A percentile compares a stretch with the other conserved stretches of the same genome.
These are phyloP conservation scores for Suzukiozyma palmioleophila DNA, from an alignment of 1,139 yeast genomes.

Conservation along the genomic window DNA sequence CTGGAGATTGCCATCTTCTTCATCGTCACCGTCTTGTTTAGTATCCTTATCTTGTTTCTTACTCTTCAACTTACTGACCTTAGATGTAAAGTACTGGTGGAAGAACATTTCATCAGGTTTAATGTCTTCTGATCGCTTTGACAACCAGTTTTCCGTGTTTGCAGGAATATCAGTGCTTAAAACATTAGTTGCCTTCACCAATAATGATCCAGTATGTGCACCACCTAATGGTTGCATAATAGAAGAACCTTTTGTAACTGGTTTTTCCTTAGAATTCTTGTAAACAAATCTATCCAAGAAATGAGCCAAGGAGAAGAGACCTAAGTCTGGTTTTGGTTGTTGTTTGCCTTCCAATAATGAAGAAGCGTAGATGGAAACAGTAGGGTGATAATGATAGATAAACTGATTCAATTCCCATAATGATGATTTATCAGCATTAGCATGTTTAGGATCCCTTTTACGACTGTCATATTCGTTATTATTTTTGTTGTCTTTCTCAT, in stretches of 20 bases:
- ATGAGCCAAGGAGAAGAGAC: constrained; percentile 80
- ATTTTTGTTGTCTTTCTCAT: constrained; percentile 9
- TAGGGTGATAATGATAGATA: constrained; percentile 84
- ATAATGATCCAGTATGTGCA: constrained; percentile 68
- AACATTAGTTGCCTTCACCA: constrained; percentile 64
- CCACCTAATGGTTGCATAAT: constrained; percentile 99
- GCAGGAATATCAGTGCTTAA: constrained; percentile 53
- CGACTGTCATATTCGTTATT: constrained; percentile 65
- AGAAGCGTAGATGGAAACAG: constrained; percentile 76
- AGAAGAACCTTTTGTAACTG: constrained; percentile 70
- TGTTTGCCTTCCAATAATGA: constrained; percentile 46
- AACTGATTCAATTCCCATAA: constrained; percentile 84
- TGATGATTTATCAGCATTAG: constrained; percentile 75
- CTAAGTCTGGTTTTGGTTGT: constrained; percentile 74
- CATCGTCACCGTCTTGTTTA: constrained; percentile 22
- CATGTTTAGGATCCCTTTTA: constrained; percentile 86
- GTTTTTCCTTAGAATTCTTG: constrained; percentile 82
- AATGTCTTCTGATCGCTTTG: constrained; percentile 57
- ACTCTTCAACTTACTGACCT: constrained; percentile 44
- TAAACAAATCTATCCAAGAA: constrained; percentile 95
- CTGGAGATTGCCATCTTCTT: constrained; percentile 49
- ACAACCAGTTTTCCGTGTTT: constrained; percentile 80
- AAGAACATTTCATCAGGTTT: constrained; percentile 89
- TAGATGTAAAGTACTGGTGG: constrained; percentile 76
- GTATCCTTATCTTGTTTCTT: constrained; percentile 20